These are phyloP conservation scores for Candida yuanshanica DNA, from an alignment of 805 yeast genomes.

Conservation along the genomic window DNA sequence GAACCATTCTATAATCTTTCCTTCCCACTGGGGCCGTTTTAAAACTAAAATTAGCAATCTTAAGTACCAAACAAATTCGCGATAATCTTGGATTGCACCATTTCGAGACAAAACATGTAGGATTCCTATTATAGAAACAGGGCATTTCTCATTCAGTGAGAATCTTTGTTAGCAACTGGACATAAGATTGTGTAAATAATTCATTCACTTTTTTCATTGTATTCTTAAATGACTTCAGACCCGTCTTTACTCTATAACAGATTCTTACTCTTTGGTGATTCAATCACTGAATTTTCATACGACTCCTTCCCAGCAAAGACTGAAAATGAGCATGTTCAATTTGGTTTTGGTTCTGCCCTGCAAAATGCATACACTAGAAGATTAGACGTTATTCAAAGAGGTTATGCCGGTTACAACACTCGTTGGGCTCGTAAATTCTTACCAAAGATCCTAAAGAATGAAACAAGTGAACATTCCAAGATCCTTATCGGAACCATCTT, in stretches of 20 bases:
- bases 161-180: no score
- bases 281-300: constrained; percentile 54
- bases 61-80: no score
- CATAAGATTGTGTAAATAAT: no score
- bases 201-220: no score
- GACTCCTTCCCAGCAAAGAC: constrained; percentile 27
- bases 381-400: constrained; percentile 67
- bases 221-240: background rate
- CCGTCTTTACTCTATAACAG: constrained; percentile 30
- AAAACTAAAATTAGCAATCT: no score
- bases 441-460: constrained; percentile 45
- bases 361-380: constrained; percentile 48
- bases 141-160: no score
- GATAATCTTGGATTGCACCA: no score
- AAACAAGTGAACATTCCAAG: constrained; percentile 32
- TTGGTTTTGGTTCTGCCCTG: constrained; percentile 47
- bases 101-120: no score
- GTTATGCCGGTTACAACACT: constrained; percentile 72
- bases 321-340: constrained; percentile 25
- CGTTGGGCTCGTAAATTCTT: constrained; percentile 49
- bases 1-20: no score
- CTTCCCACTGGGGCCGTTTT: no score
- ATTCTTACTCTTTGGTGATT: constrained; percentile 64
- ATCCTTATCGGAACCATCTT: constrained; percentile 50
- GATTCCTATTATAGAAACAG: no score